Conservation (phyloP, 257 asterid genomes). For the Solanum dulcamara region DNA sequence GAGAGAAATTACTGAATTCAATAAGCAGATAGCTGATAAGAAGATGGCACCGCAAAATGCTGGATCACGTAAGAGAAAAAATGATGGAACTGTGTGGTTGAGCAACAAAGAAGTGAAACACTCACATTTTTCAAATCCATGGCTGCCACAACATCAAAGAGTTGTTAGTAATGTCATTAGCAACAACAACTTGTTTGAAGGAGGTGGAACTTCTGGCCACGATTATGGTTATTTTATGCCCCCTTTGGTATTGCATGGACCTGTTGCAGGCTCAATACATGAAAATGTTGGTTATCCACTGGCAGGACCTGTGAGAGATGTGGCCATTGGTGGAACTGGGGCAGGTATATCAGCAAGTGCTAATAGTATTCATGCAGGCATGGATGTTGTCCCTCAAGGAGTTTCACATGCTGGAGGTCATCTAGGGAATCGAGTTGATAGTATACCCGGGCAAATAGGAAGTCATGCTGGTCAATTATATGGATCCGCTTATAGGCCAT, state of each 20-base stretch:
- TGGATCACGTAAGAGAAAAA: conserved; percentile 32
- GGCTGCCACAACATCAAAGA: conserved; percentile 20
- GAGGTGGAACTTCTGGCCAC: conserved; percentile 12
- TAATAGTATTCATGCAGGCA: background rate
- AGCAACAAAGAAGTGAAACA: conserved; percentile 44
- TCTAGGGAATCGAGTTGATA: conserved; percentile 16
- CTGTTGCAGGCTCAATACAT: background rate
- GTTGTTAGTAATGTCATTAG: background rate
- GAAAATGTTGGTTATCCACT: background rate
- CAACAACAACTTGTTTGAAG: background rate
- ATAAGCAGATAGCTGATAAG: conserved; percentile 6
- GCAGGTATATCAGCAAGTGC: conserved; percentile 4
- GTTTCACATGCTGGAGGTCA: conserved; percentile 4
- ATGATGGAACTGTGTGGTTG: conserved; percentile 25
- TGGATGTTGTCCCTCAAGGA: background rate
- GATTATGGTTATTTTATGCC: background rate
- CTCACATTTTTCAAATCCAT: conserved; percentile 21
- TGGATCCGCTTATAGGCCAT: background rate
- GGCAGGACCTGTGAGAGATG: background rate
- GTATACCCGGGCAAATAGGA: conserved; percentile 16
- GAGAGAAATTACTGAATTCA: conserved; percentile 30
- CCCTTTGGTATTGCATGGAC: background rate
- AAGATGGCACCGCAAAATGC: conserved; percentile 20
- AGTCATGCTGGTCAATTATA: conserved; percentile 23
- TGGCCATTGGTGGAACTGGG: background rate